Evolutionary conservation across 1,284 basidiomycete genomes (phyloP).

Genomic region (Ceratobasidium sp.): DNA sequence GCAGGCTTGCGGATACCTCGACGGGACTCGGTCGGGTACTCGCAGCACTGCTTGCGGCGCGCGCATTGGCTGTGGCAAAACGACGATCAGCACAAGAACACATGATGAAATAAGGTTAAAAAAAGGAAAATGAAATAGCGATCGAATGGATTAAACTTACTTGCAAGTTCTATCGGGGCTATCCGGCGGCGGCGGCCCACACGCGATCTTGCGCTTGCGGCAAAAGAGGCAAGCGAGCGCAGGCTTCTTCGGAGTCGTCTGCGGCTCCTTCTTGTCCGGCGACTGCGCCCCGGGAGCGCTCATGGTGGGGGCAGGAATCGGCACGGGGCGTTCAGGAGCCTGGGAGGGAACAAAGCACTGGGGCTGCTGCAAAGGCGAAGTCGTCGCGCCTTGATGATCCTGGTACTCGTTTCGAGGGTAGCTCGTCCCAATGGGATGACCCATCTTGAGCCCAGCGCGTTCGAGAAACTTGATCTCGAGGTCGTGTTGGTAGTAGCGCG

Average conservation of each 20-base stretch:
- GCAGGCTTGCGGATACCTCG: conserved; percentile 52
- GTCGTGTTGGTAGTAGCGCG: not conserved
- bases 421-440: not conserved
- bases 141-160: conserved; percentile 36
- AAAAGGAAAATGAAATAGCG: not conserved
- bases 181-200: conserved; percentile 39
- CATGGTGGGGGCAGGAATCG: not conserved
- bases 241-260: conserved; percentile 37
- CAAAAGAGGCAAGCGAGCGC: conserved; percentile 42
- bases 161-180: conserved; percentile 39
- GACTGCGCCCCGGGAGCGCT: not conserved
- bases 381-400: no score
- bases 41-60: conserved; percentile 63
- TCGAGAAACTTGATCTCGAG: not conserved
- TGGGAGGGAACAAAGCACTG: conserved; percentile 30
- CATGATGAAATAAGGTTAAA: not conserved
- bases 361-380: not conserved
- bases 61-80: conserved; percentile 61
- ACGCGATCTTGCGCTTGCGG: conserved; percentile 42
- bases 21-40: conserved; percentile 65
- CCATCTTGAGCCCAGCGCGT: not conserved
- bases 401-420: not conserved
- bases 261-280: conserved; percentile 8
- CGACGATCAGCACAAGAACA: not conserved
- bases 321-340: conserved; percentile 11